Evolutionary conservation across 495 filamentous ascomycete species (phyloP), one percentile per base, ranked within the genome.

Genomic region (Aspergillus steynii): DNA sequence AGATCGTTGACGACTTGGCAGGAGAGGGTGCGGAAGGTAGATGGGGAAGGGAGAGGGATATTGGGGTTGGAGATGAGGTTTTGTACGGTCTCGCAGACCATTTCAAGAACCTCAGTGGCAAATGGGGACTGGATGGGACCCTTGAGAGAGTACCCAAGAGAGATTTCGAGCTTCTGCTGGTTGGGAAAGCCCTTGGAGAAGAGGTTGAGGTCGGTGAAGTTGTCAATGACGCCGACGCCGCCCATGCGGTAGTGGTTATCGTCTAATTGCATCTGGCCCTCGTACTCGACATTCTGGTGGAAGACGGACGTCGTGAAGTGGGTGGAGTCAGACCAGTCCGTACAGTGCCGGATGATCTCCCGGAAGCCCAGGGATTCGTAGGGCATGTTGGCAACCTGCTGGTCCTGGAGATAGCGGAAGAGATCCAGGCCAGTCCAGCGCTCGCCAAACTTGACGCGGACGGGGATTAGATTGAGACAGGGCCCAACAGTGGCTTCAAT

Each of bases 401-500:
- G 84, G 29, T 83, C 78, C 61, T 88, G 85, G 34, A 86, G 74
- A 46, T 74, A 81, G 14, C 74, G 74, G 58, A 87, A 79, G 5
- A 87, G 75, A 26, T 85, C 77, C 1, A 83, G 70, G 2, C 69
- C 77, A 6, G 77, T 84, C 79, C 76, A 82, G 26, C 69, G 72
- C 5, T 78, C 74, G 14, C 71, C 63, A 58, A 87, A 79, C 10
- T 74, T 72, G 20, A 87, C 81, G 7, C 85, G 76, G 0, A 87
- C 80, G 0, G 85, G 85, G 2, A 88, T 70, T 15, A 86, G 74
- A 61, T 88, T 87, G 57, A 88, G 70, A 63, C 85, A 89, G 5
- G 83, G 83, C 0, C 84, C 84, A 50, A 85, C 73, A 20, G 82
- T 83, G 61, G 69, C 77, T 31, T 83, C 83, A 26, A 87, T 74